A percentile compares a stretch with the other conserved stretches of the same genome.
Evolutionary conservation across 2,329 filamentous ascomycete genomes (phyloP).

Genomic region (Aspergillus thermomutatus): DNA sequence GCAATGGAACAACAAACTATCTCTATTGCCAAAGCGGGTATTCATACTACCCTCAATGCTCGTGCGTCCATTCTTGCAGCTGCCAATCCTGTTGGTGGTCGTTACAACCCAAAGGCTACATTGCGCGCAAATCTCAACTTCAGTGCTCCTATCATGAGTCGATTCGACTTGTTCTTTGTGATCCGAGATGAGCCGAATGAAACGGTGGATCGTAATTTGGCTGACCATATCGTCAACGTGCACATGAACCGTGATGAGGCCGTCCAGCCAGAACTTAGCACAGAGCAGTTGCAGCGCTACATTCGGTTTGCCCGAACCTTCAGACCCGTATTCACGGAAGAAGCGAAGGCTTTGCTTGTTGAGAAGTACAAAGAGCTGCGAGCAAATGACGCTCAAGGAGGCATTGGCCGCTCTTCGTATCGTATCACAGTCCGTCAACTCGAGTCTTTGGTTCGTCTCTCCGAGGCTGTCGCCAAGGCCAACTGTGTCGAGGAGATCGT

Average conservation of each 20-base stretch:
- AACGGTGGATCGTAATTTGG: conserved; percentile 81
- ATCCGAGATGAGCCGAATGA: conserved; percentile 97
- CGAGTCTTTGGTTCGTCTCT: conserved; percentile 91
- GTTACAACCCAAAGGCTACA: conserved; percentile 93
- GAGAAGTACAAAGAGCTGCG: conserved; percentile 94
- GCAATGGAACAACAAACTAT: conserved; percentile 99
- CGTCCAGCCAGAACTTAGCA: conserved; percentile 88
- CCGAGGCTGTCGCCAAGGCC: conserved; percentile 96
- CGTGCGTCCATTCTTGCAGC: conserved; percentile 93
- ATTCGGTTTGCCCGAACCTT: conserved; percentile 96
- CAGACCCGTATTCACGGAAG: conserved; percentile 84
- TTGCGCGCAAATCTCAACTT: conserved; percentile 96
- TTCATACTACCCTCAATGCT: conserved; percentile 95
- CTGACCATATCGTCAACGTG: conserved; percentile 89
- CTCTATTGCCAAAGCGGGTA: conserved; percentile 96
- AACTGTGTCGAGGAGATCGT: conserved; percentile 93
- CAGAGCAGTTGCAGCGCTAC: conserved; percentile 93
- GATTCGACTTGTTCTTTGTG: conserved; percentile 98
- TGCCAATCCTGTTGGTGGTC: conserved; percentile 89
- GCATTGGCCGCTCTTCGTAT: conserved; percentile 91
- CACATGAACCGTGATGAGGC: conserved; percentile 91
- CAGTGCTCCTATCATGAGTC: conserved; percentile 97
- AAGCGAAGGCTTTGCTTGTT: conserved; percentile 81
- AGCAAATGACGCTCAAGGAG: conserved; percentile 88
- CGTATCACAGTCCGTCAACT: conserved; percentile 95